Base-by-base conservation (phyloP, 2,329 filamentous ascomycete genomes). In the Talaromyces sp. region DNA sequence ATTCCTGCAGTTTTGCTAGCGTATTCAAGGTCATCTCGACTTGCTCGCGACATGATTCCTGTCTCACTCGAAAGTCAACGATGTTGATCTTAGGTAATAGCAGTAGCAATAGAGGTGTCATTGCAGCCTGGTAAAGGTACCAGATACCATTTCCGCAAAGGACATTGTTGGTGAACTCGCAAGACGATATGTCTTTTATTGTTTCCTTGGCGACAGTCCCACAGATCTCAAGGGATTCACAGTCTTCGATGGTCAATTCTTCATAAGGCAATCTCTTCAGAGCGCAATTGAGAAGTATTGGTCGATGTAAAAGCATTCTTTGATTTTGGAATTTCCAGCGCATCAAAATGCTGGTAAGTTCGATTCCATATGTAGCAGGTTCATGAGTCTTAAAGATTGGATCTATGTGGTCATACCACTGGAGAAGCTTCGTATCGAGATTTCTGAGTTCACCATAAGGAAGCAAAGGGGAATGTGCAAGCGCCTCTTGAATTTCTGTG, bases 241-340 rank as follows among this genome's bases (percentile, higher is more conserved):
- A 27, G 27, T 27, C 27, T 27, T 27, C 27, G 27, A 27, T 27
- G 27, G 27, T 27, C 27, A 27, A 27, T 27, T 27, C 27, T 27
- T 27, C 27, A 27, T 27, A 27, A 27, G 27, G 27, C 27, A 27
- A 27, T 27, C 27, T 27, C 27, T 27, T 27, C 27, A 27, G n/a
- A 45, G 87, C 82, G 72, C 90, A 79, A 77, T 86, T 89, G 8
- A 93, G 82, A 2, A 94, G 82, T 0, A 89, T 87, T 0, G 90
- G 90, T 3, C 91, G 84, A 75, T 93, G 88, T 24, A 93, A 84
- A 1, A 93, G 83, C 77, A 93, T 89, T 54, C 90, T 87, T 56
- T 92, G 83, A 70, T 92, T 92, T 72, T 91, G 88, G 73, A 91
- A 93, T 16, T 90, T 85, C 90, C 90, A 93, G 75, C 91, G 90